Evolutionary conservation across 306 rosid species (phyloP).

Genomic region (Lupinus albus): DNA sequence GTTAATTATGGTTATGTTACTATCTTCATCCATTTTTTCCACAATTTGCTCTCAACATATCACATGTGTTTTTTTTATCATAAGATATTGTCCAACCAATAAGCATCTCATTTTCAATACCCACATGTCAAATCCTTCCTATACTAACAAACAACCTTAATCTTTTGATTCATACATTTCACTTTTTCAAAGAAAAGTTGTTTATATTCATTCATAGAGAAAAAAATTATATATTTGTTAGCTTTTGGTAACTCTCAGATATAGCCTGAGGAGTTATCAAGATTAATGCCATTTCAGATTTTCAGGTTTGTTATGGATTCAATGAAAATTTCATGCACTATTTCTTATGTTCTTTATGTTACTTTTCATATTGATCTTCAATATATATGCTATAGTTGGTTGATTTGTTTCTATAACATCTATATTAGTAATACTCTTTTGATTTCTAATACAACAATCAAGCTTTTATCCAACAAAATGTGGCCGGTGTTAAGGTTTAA

Average conservation of each 20-base stretch:
- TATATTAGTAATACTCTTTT: neutral
- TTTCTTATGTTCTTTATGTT: neutral
- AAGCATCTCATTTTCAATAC: conserved; percentile 53
- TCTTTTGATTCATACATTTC: conserved; percentile 20
- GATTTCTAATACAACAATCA: conserved; percentile 31
- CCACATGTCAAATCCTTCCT: conserved; percentile 49
- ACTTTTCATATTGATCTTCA: conserved; percentile 31
- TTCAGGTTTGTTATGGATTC: conserved; percentile 52
- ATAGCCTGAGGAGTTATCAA: conserved; percentile 31
- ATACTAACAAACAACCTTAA: conserved; percentile 37
- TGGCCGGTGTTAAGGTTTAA: no score
- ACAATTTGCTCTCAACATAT: conserved; percentile 60
- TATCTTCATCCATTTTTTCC: conserved; percentile 48
- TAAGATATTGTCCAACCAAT: conserved; percentile 51
- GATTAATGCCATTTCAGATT: conserved; percentile 40
- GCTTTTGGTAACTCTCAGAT: conserved; percentile 35
- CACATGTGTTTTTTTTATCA: conserved; percentile 45
- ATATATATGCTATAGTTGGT: neutral
- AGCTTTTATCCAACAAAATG: no score
- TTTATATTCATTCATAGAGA: conserved; percentile 23
- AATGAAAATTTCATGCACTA: conserved; percentile 2
- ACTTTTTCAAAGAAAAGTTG: conserved; percentile 32
- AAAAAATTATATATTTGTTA: conserved; percentile 18
- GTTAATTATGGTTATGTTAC: conserved; percentile 53
- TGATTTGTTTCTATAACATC: conserved; percentile 12